phyloP scores from a whole-genome alignment of 139 green algal species.

The Micractinium conductrix region DNA sequence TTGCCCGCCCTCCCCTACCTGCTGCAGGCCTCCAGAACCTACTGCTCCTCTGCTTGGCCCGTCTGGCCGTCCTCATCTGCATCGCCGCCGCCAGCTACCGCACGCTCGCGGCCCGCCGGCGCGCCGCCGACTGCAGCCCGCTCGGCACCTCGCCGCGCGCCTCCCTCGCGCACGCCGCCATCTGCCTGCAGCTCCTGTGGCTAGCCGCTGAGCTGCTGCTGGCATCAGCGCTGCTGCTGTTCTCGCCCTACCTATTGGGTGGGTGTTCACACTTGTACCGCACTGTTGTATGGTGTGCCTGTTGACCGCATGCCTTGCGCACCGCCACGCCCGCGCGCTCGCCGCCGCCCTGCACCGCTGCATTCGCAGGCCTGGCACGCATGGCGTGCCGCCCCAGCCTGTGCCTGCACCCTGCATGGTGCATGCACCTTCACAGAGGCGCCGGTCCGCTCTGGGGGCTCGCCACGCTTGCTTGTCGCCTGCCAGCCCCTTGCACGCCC shows the following conservation, averaged over 20 bases:
- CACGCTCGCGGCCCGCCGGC: not conserved
- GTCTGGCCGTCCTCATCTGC: constrained; percentile 12
- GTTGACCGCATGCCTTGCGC: no score
- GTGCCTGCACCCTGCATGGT: not conserved
- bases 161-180: constrained; percentile 5
- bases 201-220: constrained; percentile 31
- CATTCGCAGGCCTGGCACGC: not conserved
- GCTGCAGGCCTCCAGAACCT: constrained; percentile 28
- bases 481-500: not conserved
- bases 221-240: constrained; percentile 12
- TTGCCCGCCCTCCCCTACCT: not conserved
- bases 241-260: not conserved
- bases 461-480: no score
- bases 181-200: constrained; percentile 36
- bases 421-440: not conserved
- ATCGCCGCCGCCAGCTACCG: not conserved
- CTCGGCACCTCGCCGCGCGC: not conserved
- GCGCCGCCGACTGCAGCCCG: not conserved
- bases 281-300: no score
- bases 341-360: not conserved
- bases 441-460: no score
- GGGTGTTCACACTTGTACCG: not conserved
- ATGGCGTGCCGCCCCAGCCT: not conserved
- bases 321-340: no score
- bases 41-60: constrained; percentile 9